Base-by-base conservation (phyloP, 2,329 filamentous ascomycete species). In the Colletotrichum sp. region DNA sequence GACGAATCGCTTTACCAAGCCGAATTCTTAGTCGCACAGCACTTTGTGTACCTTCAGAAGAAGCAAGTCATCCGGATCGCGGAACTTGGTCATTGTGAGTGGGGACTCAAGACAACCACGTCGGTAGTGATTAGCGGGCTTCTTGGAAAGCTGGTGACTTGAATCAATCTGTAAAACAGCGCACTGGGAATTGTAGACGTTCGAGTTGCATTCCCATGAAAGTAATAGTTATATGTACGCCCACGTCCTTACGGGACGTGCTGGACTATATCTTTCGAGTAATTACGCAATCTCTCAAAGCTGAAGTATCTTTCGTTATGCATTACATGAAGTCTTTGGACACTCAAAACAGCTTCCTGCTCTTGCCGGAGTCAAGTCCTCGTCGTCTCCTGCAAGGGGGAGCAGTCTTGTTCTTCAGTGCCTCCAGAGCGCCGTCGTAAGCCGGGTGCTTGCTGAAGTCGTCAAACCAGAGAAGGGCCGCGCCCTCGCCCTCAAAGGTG, bases 371-470 rank as follows among this genome's bases (percentile, higher is more conserved):
- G 36, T 43, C 54, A 7, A 73, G 24, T 9, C 63, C 18, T n/a
- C 69, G 58, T 54, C 72, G 65, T 13, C 72, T 74, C 16, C 64
- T 68, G 70, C 69, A 72, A 18, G 72, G 69, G 21, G 72, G 29
- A 12, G 69, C 72, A 21, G 72, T 74, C 59, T 64, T 69, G 76
- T 83, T 83, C 76, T 80, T 82, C 59, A 85, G 72, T 8, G 80
- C 83, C 71, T 78, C 78, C 13, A 84, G 76, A 34, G 83, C 78
- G 18, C 82, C 83, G 18, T 82, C 77, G 75, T 85, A 87, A 4
- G 86, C 86, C 0, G 86, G 85, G 75, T 88, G 85, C 72, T 81
- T 82, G 34, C 78, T 80, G 62, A 85, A 84, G 76, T 85, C 81
- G 9, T 83, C 79, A 69, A 85, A 84, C 83, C 85, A 87, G 33